Evolutionary conservation across 257 asterid genomes (phyloP).

Genomic region (Gentiana macrophylla): DNA sequence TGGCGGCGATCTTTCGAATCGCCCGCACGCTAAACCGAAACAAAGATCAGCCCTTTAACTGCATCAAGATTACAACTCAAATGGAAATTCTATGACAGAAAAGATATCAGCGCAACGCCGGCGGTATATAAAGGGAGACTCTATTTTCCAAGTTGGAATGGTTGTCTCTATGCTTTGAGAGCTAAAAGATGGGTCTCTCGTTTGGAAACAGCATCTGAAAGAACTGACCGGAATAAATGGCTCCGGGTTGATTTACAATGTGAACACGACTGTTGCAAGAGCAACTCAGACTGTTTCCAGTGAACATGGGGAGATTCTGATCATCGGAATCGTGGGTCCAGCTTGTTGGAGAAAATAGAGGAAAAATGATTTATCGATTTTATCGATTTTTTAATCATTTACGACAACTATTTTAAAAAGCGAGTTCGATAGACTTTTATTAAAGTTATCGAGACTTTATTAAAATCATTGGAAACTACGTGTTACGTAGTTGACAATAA

Average conservation of each 20-base stretch:
- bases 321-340: slow-evolving; percentile 33
- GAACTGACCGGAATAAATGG: slow-evolving; percentile 14
- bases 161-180: slow-evolving; percentile 34
- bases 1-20: slow-evolving; percentile 42
- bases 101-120: slow-evolving; percentile 28
- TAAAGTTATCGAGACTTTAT: too few species aligned
- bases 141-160: slow-evolving; percentile 45
- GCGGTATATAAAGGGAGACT: slow-evolving; percentile 22
- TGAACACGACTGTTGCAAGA: slow-evolving; percentile 18
- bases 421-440: too few species aligned
- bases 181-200: slow-evolving; percentile 27
- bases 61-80: slow-evolving; percentile 23
- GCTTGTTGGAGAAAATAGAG: too few species aligned
- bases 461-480: too few species aligned
- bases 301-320: slow-evolving; percentile 19
- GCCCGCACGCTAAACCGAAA: slow-evolving; percentile 26
- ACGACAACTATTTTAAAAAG: too few species aligned
- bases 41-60: slow-evolving; percentile 27
- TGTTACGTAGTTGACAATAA: too few species aligned
- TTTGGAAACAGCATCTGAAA: slow-evolving; percentile 30
- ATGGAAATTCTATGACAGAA: slow-evolving; percentile 38
- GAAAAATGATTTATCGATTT: too few species aligned
- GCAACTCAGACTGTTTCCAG: slow-evolving; percentile 34
- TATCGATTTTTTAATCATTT: too few species aligned
- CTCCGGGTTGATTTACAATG: neutral